phyloP scores from a whole-genome alignment of 2,329 filamentous ascomycete genomes.

The Pseudogymnoascus sp. region DNA sequence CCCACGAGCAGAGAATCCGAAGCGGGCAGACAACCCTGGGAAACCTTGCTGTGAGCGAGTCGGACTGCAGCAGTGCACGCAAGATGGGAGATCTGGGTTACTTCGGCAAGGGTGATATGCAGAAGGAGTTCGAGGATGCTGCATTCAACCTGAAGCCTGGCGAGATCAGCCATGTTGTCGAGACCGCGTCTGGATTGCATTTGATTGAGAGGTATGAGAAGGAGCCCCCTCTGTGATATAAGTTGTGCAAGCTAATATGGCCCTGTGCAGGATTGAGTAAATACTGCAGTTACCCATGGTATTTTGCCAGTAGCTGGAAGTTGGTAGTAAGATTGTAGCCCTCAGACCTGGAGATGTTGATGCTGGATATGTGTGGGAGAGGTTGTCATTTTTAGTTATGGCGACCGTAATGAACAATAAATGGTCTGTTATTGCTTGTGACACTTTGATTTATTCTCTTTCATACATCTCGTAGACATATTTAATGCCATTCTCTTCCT shows the following conservation, averaged over 20 bases:
- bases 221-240: neutral
- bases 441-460: constrained; percentile 29
- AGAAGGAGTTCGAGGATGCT: constrained; percentile 96
- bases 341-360: neutral
- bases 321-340: neutral
- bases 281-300: neutral
- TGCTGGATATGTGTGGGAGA: neutral
- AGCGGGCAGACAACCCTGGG: constrained; percentile 62
- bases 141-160: constrained; percentile 84
- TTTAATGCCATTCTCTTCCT: constrained; percentile 55
- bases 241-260: neutral
- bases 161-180: constrained; percentile 77
- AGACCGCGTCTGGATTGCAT: constrained; percentile 90
- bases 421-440: neutral
- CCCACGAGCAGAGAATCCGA: constrained; percentile 69
- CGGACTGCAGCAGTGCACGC: constrained; percentile 89
- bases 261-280: neutral
- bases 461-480: constrained; percentile 74
- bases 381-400: neutral
- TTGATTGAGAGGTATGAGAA: constrained; percentile 77
- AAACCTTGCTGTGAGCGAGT: constrained; percentile 80
- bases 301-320: neutral
- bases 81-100: constrained; percentile 93
- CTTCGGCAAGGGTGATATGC: constrained; percentile 93
- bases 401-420: constrained; percentile 1